A percentile compares a stretch with the other conserved stretches of the same genome.
Conservation (phyloP, 2,329 filamentous ascomycete species). For the Fusarium lateritium region DNA sequence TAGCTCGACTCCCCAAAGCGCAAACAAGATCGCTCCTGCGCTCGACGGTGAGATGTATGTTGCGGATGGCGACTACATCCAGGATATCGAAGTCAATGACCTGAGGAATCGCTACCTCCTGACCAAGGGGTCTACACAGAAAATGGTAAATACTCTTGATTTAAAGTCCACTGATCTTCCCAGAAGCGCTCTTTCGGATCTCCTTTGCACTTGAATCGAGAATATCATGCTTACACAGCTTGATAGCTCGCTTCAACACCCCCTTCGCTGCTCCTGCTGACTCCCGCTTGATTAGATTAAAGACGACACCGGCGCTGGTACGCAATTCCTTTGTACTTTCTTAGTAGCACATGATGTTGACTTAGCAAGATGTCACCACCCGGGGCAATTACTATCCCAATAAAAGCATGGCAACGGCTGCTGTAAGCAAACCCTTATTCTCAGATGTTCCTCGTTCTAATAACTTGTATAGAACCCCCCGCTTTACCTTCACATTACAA, state of each 20-base stretch:
- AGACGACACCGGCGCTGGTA: constrained; percentile 99
- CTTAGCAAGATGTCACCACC: constrained; percentile 92
- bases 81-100: constrained; percentile 99
- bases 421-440: constrained; percentile 72
- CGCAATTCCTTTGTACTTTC: constrained; percentile 64
- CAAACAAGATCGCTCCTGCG: constrained; percentile 61
- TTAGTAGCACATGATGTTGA: constrained; percentile 70
- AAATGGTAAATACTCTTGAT: constrained; percentile 93
- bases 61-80: constrained; percentile 97
- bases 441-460: neutral
- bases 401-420: constrained; percentile 95
- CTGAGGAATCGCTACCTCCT: constrained; percentile 95
- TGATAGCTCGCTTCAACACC: constrained; percentile 73
- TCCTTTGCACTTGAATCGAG: constrained; percentile 64
- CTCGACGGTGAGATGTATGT: constrained; percentile 93
- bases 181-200: constrained; percentile 54
- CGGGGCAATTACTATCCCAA: constrained; percentile 97
- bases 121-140: constrained; percentile 97
- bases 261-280: constrained; percentile 94
- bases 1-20: constrained; percentile 50
- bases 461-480: constrained; percentile 80
- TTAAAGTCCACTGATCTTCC: constrained; percentile 55
- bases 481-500: constrained; percentile 94
- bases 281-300: constrained; percentile 98
- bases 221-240: constrained; percentile 79